Base-by-base conservation (phyloP, 441 rosid species). In the Adansonia gregorii region DNA sequence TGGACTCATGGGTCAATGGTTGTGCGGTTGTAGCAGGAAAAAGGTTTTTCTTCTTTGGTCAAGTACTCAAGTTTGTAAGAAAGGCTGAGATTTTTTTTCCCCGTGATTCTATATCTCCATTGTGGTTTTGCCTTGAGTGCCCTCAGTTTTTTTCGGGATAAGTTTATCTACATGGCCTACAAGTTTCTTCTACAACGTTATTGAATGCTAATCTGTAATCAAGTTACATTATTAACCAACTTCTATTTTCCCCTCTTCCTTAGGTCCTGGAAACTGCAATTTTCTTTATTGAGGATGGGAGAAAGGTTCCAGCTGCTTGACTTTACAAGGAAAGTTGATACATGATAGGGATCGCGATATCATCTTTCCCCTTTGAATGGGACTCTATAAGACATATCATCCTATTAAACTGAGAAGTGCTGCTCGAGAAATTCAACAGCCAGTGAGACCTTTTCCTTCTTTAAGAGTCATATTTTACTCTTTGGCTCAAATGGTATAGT, bases 211-310 rank as follows among this genome's bases (percentile, higher is more conserved):
- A 35, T 35, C 19, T 17, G n/a, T 27, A 59, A 48, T 75, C 39
- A 52, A 55, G 55, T 76, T 15, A 55, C 6, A 15, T n/a, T 3
- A 14, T 10, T 65, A 63, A 69, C 12, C 48, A 15, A 8, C 17
- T 76, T 11, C 48, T 65, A 8, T 46, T 15, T 80, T 5, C 67
- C 76, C 15, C 54, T 51, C 35, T 31, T 60, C 60, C 75, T 73
- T 69, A 90, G 94, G 89, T 90, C 19, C 88, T 85, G 0, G 88
- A 86, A 82, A 75, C 87, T 78, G 88, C 92, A 56, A 88, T 90
- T 80, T 87, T 84, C 85, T 90, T 90, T 66, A 84, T 90, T 27
- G 94, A 87, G 79, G 94, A 90, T 69, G 94, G 94, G 58, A 87
- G 82, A 78, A 90, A 87, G 84, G 87, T 90, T 43, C 87, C 85